These are phyloP conservation scores for Monosporozyma aquatica DNA, from an alignment of 805 yeast genomes.

Conservation along the genomic window DNA sequence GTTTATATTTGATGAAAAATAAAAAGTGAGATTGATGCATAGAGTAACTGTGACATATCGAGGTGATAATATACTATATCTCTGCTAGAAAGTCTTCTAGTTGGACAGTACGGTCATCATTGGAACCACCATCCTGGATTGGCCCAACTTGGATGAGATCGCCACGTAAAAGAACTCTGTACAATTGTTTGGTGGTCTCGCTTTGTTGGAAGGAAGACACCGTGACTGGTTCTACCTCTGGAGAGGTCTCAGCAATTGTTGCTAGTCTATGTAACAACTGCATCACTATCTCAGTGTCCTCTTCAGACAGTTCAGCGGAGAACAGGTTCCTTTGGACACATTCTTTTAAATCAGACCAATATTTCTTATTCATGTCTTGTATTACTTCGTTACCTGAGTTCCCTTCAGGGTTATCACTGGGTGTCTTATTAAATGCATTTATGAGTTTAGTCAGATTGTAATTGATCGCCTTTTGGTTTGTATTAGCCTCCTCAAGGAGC, in stretches of 20 bases:
- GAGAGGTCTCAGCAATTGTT: too few relatives aligned
- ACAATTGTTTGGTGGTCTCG: background rate
- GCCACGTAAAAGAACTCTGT: slow-evolving; percentile 1
- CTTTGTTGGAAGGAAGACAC: slow-evolving; percentile 1
- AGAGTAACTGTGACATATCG: too few relatives aligned
- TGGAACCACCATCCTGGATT: background rate
- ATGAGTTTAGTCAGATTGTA: slow-evolving; percentile 12
- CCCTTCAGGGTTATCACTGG: background rate
- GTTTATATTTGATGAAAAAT: too few relatives aligned
- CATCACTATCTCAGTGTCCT: background rate
- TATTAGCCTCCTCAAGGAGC: slow-evolving; percentile 2
- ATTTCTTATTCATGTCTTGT: background rate
- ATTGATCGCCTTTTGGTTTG: slow-evolving; percentile 15
- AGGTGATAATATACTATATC: too few relatives aligned
- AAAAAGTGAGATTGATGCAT: too few relatives aligned
- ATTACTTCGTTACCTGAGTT: background rate
- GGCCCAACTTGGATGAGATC: background rate
- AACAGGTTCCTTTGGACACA: background rate
- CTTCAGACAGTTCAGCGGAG: background rate
- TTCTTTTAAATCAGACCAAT: background rate
- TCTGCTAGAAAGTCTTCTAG: background rate
- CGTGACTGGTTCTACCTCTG: background rate
- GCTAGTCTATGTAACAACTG: background rate
- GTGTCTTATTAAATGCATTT: background rate
- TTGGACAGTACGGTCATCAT: background rate